Evolutionary conservation across 495 filamentous ascomycete genomes (phyloP), one percentile per base, ranked within the genome.

Genomic region (Aspergillus cavernicola): DNA sequence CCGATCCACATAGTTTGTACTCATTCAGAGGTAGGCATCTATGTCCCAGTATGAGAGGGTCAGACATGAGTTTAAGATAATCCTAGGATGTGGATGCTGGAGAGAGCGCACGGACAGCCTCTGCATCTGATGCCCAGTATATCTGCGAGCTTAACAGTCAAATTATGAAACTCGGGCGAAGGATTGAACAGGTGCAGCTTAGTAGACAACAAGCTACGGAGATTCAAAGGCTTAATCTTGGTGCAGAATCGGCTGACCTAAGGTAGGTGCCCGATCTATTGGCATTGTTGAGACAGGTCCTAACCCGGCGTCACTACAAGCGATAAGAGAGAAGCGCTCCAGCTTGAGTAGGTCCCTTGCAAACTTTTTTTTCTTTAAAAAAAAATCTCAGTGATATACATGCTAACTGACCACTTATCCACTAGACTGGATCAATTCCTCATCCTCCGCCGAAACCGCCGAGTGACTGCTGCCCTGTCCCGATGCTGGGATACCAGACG

Each of bases 1-100:
- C 62, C 55, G 0, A 41, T 43, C 41, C 51, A 56, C 9, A 60
- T 70, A 0, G 49, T 68, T 15, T 68, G 58, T 40, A 66, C 67
- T 23, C 50, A 53, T 3, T 60, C 61, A 2, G 67, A 70, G 15
- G 65, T 62, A 59, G 19, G 39, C 15, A 15, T 33, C 15, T n/a
- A 44, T 13, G 1, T 10, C 1, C 18, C 6, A 26, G 33, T 23
- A 13, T 29, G 38, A 46, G n/a, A 32, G 45, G 28, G 40, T 6
- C 32, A 13, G n/a, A n/a, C n/a, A 40, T 29, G 2, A 11, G 7
- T 16, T 4, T 3, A 12, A n/a, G n/a, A n/a, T n/a, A n/a, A n/a
- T n/a, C 15, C 6, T 9, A 64, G 62, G 58, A 60, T 22, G 38
- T 63, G 20, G 50, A 55, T 43, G 26, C 60, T 0, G 43, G 49